Percentiles rank a stretch among this genome's conserved stretches.
These are phyloP conservation scores for Aspergillus pseudotamarii DNA, from an alignment of 2,329 filamentous ascomycete species.

Conservation along the genomic window DNA sequence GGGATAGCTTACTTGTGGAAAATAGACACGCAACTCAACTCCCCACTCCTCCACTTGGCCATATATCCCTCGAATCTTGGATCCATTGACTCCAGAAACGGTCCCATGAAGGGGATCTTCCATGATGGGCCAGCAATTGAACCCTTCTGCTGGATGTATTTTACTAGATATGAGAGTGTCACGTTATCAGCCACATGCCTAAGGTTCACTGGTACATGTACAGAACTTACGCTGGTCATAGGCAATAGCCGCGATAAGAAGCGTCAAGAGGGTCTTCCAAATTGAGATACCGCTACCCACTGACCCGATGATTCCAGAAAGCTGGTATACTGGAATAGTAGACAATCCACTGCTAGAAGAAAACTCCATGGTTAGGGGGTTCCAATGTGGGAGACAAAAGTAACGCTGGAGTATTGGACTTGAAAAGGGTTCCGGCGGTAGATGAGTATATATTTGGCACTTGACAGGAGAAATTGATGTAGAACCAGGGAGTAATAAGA, in stretches of 20 bases:
- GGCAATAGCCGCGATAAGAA: slow-evolving; percentile 70
- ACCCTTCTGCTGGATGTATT: slow-evolving; percentile 74
- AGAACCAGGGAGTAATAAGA: too few species aligned
- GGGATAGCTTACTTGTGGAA: slow-evolving; percentile 83
- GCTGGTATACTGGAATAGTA: slow-evolving; percentile 16
- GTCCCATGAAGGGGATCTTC: slow-evolving; percentile 90
- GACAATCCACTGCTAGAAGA: too few species aligned
- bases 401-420: too few species aligned
- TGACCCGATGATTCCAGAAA: slow-evolving; percentile 55
- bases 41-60: slow-evolving; percentile 87
- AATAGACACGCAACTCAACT: slow-evolving; percentile 94
- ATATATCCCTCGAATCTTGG: slow-evolving; percentile 91
- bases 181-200: slow-evolving; percentile 3
- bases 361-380: too few species aligned
- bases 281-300: slow-evolving; percentile 61
- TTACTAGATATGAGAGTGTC: slow-evolving; percentile 55
- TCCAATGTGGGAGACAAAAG: too few species aligned
- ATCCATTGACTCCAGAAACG: slow-evolving; percentile 87
- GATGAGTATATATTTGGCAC: too few species aligned
- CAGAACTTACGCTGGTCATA: slow-evolving; percentile 86
- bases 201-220: background rate
- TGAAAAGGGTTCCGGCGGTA: too few species aligned
- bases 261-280: slow-evolving; percentile 69
- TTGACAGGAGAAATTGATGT: too few species aligned
- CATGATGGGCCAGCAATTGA: slow-evolving; percentile 72